Base-by-base conservation (phyloP, 192 early-diverging fungal species). In the Kickxella alabastrina region DNA sequence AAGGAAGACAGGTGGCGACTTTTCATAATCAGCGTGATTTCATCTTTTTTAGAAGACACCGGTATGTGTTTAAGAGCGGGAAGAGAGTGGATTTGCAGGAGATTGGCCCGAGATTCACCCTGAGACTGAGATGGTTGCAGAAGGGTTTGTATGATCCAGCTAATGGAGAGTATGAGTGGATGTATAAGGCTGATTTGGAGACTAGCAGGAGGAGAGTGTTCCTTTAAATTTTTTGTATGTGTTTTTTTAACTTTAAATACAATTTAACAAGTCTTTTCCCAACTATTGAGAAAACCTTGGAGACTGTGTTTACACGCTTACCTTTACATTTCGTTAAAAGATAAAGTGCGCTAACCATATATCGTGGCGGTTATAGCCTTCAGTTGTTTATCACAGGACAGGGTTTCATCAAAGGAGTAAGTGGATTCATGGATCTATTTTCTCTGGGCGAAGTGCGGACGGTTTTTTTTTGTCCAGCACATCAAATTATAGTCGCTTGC, bases 11-110 rank as follows among this genome's bases (percentile, higher is more conserved):
- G 63, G 93, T 85, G 22, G 88, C 83, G 8, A 99, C 97, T 3
- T 89, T 99, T 64, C 97, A 99, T 63, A 99, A 99, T 72, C 97
- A 99, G 76, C 91, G 97, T 37, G 97, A 99, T 68, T 99, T 95
- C 59, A 97, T 99, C 53, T 99, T 99, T 65, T 95, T 99, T 62
- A 79, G 97, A 57, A 83, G 95, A 31, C 97, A 99, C 65, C 83
- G 92, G 79, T 99, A 99, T 64, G 84, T 94, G 46, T 97, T 99
- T 65, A 82, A 76, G 49, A 83, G 81, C 62, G 80, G 81, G 22
- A 85, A 85, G 66, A 85, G 78, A 56, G 92, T 78, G 22, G 90
- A 94, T 43, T 61, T 99, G 57, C 93, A 97, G 65, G 97, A 99
- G 69, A 68, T 97, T 19, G 97, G 97, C 2, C 97, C 97, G 0